A percentile compares a stretch with the other conserved stretches of the same genome.
These are phyloP conservation scores for Calonectria henricotiae DNA, from an alignment of 2,329 filamentous ascomycete genomes.

Conservation along the genomic window DNA sequence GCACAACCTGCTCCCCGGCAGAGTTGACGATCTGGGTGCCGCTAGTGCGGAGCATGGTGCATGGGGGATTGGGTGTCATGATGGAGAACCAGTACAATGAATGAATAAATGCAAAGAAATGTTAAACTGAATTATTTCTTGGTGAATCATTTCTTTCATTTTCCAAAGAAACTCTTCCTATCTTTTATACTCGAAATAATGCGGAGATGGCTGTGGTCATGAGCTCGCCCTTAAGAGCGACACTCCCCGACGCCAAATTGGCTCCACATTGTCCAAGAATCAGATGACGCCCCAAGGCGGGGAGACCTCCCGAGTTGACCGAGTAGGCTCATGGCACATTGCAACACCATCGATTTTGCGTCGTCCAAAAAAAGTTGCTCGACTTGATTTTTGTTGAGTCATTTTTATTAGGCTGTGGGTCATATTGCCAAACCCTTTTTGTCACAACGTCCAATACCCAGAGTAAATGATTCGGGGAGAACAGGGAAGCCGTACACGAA, in stretches of 20 bases:
- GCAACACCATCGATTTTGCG: background rate
- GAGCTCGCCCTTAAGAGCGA: slow-evolving; percentile 41
- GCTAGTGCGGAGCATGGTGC: slow-evolving; percentile 53
- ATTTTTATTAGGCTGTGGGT: too few species aligned
- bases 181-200: slow-evolving; percentile 14
- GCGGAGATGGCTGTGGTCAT: slow-evolving; percentile 13
- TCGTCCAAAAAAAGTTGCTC: background rate
- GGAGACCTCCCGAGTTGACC: background rate
- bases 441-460: too few species aligned
- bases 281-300: slow-evolving; percentile 11
- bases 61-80: slow-evolving; percentile 40
- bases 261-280: slow-evolving; percentile 13
- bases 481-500: too few species aligned
- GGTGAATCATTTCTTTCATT: background rate
- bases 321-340: background rate
- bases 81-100: background rate
- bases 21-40: slow-evolving; percentile 63
- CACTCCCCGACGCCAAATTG: slow-evolving; percentile 44
- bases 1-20: slow-evolving; percentile 63
- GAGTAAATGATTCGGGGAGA: too few species aligned
- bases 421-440: too few species aligned
- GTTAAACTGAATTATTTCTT: background rate
- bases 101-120: background rate
- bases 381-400: too few species aligned
- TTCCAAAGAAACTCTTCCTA: background rate